phyloP scores from a whole-genome alignment of 257 asterid species.

The Solanum clarkiae region DNA sequence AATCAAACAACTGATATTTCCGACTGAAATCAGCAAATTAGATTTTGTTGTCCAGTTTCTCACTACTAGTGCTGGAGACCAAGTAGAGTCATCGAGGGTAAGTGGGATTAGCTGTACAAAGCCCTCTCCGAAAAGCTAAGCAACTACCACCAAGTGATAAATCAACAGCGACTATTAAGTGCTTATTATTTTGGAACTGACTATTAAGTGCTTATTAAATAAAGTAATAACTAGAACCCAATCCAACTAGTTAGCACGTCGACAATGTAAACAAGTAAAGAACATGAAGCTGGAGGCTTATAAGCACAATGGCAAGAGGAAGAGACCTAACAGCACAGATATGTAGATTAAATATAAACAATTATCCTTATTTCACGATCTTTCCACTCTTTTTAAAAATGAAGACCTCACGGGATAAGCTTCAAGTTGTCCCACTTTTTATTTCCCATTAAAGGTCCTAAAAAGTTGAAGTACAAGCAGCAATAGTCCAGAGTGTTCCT shows the following conservation, averaged over 20 bases:
- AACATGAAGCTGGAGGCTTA: not conserved
- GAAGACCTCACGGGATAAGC: not conserved
- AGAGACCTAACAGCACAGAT: not conserved
- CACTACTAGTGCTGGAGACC: not conserved
- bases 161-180: not conserved
- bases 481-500: not conserved
- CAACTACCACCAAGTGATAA: not conserved
- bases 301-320: not conserved
- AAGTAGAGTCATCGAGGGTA: not conserved
- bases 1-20: not conserved
- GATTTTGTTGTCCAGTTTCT: not conserved
- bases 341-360: not conserved
- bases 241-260: not conserved
- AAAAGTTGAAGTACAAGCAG: not conserved
- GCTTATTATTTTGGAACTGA: not conserved
- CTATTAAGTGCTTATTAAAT: not conserved
- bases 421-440: not conserved
- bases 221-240: not conserved
- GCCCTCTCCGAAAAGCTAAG: not conserved
- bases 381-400: not conserved
- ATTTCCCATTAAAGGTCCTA: not conserved
- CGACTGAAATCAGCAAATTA: not conserved
- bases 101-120: not conserved
- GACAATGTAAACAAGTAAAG: not conserved
- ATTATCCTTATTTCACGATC: not conserved